Evolutionary conservation across 441 rosid genomes (phyloP).

Genomic region (Croton setiger): DNA sequence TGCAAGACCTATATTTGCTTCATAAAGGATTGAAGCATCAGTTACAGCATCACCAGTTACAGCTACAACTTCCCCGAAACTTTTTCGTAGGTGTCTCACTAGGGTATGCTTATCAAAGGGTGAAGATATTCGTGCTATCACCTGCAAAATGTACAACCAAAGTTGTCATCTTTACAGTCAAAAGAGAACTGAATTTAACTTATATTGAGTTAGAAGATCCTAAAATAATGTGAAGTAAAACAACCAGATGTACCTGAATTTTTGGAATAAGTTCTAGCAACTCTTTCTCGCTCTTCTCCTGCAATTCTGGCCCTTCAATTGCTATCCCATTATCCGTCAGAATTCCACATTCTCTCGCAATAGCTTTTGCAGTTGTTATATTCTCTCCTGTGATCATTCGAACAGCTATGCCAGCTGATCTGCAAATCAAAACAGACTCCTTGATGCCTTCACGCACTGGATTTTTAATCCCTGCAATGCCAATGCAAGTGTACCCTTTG

Average conservation of each 20-base stretch:
- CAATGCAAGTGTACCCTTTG: conserved; percentile 41
- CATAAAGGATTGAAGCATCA: conserved; percentile 58
- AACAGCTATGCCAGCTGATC: conserved; percentile 40
- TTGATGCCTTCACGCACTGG: conserved; percentile 49
- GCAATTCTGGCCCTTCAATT: conserved; percentile 33
- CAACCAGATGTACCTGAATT: conserved; percentile 46
- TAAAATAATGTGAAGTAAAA: background rate
- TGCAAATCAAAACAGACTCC: conserved; percentile 40
- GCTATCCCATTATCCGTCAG: conserved; percentile 30
- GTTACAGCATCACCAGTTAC: conserved; percentile 60
- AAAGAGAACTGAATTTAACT: background rate
- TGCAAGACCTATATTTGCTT: conserved; percentile 55
- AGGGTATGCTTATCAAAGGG: conserved; percentile 54
- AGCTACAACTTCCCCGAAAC: conserved; percentile 50
- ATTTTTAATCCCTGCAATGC: conserved; percentile 48
- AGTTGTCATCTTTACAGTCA: background rate
- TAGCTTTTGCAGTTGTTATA: conserved; percentile 47
- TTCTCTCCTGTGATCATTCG: conserved; percentile 61
- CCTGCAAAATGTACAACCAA: conserved; percentile 28
- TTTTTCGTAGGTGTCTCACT: conserved; percentile 43
- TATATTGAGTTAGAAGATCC: background rate
- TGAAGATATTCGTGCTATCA: conserved; percentile 56
- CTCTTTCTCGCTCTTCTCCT: conserved; percentile 32
- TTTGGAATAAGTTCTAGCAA: conserved; percentile 46
- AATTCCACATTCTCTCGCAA: conserved; percentile 53